Conservation (phyloP, 257 asterid species). For the Agastache rugosa region DNA sequence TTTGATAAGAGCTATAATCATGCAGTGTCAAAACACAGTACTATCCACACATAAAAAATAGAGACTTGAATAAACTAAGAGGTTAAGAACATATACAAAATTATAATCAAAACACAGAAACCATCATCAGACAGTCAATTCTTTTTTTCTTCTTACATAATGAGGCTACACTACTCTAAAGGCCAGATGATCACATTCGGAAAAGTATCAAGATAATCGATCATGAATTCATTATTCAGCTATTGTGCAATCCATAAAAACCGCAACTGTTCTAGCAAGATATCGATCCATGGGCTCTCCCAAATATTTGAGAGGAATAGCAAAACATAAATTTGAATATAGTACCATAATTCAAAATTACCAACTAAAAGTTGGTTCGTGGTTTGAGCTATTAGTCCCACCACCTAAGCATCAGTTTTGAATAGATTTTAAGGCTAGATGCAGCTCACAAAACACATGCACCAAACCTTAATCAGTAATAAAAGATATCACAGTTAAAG, state of each 20-base stretch:
- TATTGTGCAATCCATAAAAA: neutral
- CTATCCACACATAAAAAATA: neutral
- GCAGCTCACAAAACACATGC: constrained; percentile 13
- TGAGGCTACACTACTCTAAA: neutral
- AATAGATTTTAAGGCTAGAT: neutral
- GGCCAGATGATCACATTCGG: neutral
- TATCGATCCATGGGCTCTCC: neutral
- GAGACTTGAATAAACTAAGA: neutral
- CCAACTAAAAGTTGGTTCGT: neutral
- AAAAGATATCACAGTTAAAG: neutral
- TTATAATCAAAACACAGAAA: neutral
- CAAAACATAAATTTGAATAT: neutral
- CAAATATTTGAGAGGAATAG: neutral
- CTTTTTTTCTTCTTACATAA: neutral
- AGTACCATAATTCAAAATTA: neutral
- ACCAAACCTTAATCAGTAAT: neutral
- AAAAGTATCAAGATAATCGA: constrained; percentile 5
- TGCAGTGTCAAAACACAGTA: neutral
- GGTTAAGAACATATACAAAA: neutral
- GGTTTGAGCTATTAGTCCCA: constrained; percentile 22
- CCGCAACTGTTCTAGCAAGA: constrained; percentile 19
- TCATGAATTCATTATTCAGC: neutral
- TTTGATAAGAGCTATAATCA: neutral
- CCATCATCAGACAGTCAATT: neutral
- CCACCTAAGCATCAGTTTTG: neutral